Conservation (phyloP, 2,329 filamentous ascomycete species). For the Monascus ruber region DNA sequence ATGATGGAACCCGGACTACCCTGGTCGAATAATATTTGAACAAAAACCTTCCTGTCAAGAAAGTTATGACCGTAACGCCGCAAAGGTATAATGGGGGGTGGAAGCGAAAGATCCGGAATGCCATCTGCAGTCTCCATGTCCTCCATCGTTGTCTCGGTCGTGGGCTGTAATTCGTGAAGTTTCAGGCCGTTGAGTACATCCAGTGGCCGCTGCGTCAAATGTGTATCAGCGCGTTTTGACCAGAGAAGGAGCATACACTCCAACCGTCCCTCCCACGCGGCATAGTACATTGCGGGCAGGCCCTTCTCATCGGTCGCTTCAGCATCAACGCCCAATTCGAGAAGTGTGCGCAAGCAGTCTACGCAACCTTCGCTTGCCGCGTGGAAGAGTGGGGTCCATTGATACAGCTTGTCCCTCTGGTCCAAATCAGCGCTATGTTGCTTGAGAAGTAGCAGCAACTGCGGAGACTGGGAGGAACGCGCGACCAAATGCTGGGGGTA, state of each 20-base stretch:
- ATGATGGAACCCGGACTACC: slow-evolving; percentile 56
- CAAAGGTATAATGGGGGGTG: slow-evolving; percentile 89
- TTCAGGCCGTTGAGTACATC: slow-evolving; percentile 24
- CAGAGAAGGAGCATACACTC: slow-evolving; percentile 82
- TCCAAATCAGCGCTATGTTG: slow-evolving; percentile 81
- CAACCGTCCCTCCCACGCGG: slow-evolving; percentile 92
- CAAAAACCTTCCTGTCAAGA: slow-evolving; percentile 90
- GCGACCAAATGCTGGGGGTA: slow-evolving; percentile 97
- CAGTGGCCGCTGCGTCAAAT: slow-evolving; percentile 17
- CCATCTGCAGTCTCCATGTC: slow-evolving; percentile 64
- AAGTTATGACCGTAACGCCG: slow-evolving; percentile 97
- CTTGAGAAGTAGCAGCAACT: slow-evolving; percentile 68
- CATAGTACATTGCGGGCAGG: slow-evolving; percentile 93
- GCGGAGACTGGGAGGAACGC: slow-evolving; percentile 69
- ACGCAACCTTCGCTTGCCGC: slow-evolving; percentile 94
- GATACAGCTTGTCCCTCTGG: slow-evolving; percentile 88
- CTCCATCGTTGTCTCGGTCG: slow-evolving; percentile 38
- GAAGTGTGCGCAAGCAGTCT: slow-evolving; percentile 67
- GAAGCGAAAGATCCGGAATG: slow-evolving; percentile 83
- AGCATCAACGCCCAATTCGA: slow-evolving; percentile 67
- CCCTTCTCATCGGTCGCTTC: slow-evolving; percentile 83
- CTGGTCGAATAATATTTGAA: slow-evolving; percentile 82
- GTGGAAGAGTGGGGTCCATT: slow-evolving; percentile 94
- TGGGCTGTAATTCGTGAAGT: slow-evolving; percentile 18
- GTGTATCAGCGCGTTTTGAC: slow-evolving; percentile 20